Conservation (phyloP, 768 basidiomycete species). For the Porphyrellus cyaneotinctus region DNA sequence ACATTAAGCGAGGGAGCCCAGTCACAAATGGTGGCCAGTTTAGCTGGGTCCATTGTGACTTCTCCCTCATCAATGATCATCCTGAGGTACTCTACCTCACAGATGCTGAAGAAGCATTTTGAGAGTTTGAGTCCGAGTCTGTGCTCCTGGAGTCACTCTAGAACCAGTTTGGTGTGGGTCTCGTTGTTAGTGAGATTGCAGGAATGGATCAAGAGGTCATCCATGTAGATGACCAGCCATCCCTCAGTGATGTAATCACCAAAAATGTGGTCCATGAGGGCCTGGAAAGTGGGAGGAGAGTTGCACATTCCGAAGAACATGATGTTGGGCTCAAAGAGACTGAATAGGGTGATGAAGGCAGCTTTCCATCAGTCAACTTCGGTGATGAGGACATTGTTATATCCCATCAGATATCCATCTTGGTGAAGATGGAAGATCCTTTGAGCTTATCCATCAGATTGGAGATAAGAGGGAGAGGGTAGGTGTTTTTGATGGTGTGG, state of each 20-base stretch:
- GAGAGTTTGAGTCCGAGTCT: background rate
- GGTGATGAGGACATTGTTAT: background rate
- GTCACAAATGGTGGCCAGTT: background rate
- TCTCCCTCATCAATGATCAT: background rate
- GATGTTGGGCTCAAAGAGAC: background rate
- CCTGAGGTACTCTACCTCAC: background rate
- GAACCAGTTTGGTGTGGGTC: background rate
- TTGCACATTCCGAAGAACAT: background rate
- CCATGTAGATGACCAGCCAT: background rate
- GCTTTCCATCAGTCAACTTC: background rate
- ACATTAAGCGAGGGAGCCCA: background rate
- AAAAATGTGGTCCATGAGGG: background rate
- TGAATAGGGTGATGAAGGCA: background rate
- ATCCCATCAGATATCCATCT: background rate
- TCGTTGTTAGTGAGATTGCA: no score
- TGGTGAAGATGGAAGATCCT: background rate
- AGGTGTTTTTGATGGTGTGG: background rate
- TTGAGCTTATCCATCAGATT: background rate
- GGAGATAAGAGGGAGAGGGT: background rate
- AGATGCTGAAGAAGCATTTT: background rate
- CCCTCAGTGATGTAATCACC: background rate
- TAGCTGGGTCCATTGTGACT: background rate
- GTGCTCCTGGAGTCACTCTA: background rate
- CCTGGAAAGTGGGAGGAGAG: background rate
- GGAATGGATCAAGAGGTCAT: no score